phyloP scores from a whole-genome alignment of 2,329 filamentous ascomycete genomes.

The Trichoderma sp. region DNA sequence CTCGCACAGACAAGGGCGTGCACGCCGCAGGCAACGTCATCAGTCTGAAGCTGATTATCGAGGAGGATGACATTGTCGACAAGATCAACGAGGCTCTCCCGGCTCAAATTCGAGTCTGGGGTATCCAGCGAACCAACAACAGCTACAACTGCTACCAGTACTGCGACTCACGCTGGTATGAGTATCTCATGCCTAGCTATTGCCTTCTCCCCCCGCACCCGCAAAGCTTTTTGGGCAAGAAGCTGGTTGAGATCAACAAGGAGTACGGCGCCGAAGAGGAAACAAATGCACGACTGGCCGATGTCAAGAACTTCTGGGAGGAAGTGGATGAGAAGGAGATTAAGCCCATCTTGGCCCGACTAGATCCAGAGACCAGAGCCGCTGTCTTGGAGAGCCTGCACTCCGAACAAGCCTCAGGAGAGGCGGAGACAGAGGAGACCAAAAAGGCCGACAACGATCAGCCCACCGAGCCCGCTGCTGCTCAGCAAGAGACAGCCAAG shows the following conservation, averaged over 20 bases:
- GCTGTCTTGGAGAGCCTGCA: slow-evolving; percentile 64
- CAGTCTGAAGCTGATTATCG: slow-evolving; percentile 91
- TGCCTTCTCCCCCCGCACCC: slow-evolving; percentile 91
- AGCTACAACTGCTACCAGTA: slow-evolving; percentile 92
- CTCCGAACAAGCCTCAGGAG: slow-evolving; percentile 30
- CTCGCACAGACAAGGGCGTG: slow-evolving; percentile 94
- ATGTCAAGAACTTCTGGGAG: slow-evolving; percentile 79
- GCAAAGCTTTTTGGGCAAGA: slow-evolving; percentile 78
- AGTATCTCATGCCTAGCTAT: slow-evolving; percentile 93
- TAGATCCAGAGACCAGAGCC: slow-evolving; percentile 63
- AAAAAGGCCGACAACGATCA: slow-evolving; percentile 23
- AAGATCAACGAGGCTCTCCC: slow-evolving; percentile 88
- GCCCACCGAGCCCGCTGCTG: background rate
- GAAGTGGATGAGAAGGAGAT: slow-evolving; percentile 78
- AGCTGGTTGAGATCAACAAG: slow-evolving; percentile 74
- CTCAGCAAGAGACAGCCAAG: slow-evolving; percentile 23
- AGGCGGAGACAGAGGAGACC: slow-evolving; percentile 23
- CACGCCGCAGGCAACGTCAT: slow-evolving; percentile 95
- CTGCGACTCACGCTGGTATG: slow-evolving; percentile 94
- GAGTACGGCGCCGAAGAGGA: slow-evolving; percentile 69
- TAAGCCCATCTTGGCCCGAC: slow-evolving; percentile 61
- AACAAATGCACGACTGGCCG: slow-evolving; percentile 67
- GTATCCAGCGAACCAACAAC: slow-evolving; percentile 83
- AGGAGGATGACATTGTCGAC: slow-evolving; percentile 80
- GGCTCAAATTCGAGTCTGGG: slow-evolving; percentile 92